phyloP scores from a whole-genome alignment of 2,329 filamentous ascomycete genomes.

The Sclerotiophoma versabilis region DNA sequence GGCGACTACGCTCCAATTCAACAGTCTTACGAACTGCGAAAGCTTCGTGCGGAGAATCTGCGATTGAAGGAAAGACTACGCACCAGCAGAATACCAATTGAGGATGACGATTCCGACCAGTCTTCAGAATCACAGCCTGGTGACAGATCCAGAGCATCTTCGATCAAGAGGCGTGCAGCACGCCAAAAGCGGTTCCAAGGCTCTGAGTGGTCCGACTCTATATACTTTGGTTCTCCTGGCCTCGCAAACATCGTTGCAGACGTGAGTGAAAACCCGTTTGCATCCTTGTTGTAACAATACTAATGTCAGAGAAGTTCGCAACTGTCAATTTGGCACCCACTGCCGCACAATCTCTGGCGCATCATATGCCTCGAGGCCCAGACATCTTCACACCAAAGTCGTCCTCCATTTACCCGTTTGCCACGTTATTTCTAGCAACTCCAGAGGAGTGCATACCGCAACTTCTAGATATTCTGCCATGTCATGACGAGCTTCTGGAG shows the following conservation, averaged over 20 bases:
- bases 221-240: constrained; percentile 60
- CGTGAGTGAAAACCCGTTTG: constrained; percentile 37
- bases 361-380: constrained; percentile 52
- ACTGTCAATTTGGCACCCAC: constrained; percentile 47
- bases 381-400: constrained; percentile 53
- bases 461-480: constrained; percentile 50
- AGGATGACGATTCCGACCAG: constrained; percentile 48
- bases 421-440: constrained; percentile 51
- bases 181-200: constrained; percentile 50
- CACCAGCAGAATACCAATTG: constrained; percentile 41
- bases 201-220: constrained; percentile 52
- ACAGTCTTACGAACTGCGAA: constrained; percentile 57
- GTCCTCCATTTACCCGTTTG: constrained; percentile 53
- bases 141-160: constrained; percentile 28
- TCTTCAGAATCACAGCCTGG: constrained; percentile 30
- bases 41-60: constrained; percentile 55
- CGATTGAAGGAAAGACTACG: constrained; percentile 54
- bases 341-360: constrained; percentile 50
- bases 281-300: not conserved
- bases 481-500: constrained; percentile 47
- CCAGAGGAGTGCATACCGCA: constrained; percentile 45
- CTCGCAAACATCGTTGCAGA: constrained; percentile 57
- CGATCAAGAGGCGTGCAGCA: constrained; percentile 31
- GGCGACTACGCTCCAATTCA: constrained; percentile 56
- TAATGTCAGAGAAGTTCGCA: constrained; percentile 50